Percentiles rank a stretch among this genome's conserved stretches.
Evolutionary conservation across 768 basidiomycete species (phyloP).

Genomic region (Scleroderma citrinum): DNA sequence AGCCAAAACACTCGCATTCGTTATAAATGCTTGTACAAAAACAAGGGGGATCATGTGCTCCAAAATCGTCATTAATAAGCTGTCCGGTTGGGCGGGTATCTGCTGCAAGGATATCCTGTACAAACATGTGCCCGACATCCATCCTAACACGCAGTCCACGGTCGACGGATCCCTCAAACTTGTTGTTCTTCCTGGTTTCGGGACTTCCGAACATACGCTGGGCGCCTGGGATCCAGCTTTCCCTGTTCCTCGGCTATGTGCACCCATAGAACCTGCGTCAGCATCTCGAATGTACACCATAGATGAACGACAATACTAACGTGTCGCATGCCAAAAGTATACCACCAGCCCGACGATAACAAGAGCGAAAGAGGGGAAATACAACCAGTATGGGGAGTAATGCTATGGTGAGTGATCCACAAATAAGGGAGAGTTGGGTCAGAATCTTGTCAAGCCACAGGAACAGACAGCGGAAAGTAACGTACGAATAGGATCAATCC

Average conservation of each 20-base stretch:
- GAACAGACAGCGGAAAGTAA: not conserved
- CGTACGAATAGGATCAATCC: constrained; percentile 51
- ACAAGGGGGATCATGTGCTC: too few species aligned
- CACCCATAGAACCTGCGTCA: constrained; percentile 4
- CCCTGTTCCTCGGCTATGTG: constrained; percentile 69
- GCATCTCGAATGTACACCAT: not conserved
- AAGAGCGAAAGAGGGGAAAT: constrained; percentile 73
- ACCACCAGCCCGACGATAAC: constrained; percentile 68
- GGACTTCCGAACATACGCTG: constrained; percentile 45
- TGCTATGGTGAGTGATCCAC: constrained; percentile 41
- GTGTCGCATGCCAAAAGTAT: constrained; percentile 83
- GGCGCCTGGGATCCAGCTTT: constrained; percentile 49
- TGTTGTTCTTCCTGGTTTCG: constrained; percentile 11
- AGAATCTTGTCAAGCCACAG: not conserved
- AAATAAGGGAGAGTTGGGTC: constrained; percentile 1
- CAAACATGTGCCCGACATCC: not conserved
- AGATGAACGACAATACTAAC: constrained; percentile 39
- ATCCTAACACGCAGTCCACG: constrained; percentile 4
- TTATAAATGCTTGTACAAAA: too few species aligned
- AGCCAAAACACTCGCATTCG: too few species aligned
- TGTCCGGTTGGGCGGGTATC: not conserved
- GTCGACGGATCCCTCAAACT: not conserved
- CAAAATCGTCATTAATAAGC: not conserved
- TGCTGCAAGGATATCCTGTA: constrained; percentile 9
- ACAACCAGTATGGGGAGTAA: constrained; percentile 81